Conservation (phyloP, 305 asterid genomes). For the Galium porrigens region DNA sequence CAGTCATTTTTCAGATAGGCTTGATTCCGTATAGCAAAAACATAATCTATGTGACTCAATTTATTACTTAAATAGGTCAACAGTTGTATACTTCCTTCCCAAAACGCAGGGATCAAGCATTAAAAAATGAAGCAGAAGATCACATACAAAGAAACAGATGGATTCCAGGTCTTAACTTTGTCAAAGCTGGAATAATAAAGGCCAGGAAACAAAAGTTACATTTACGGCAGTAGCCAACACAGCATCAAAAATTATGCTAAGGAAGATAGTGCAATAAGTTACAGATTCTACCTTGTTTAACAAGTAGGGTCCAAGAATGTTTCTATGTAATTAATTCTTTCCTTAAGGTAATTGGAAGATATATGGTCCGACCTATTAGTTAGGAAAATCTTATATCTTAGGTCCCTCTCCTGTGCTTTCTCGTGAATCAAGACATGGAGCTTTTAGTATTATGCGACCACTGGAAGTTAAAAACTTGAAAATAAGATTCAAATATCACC, state of each 20-base stretch:
- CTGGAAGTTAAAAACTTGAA: not conserved
- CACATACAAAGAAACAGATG: not conserved
- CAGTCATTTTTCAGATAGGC: not conserved
- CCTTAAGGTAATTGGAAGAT: not conserved
- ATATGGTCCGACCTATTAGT: not conserved
- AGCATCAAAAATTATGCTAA: not conserved
- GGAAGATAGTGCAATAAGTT: not conserved
- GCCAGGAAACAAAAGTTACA: not conserved
- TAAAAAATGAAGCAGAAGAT: not conserved
- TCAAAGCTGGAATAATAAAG: not conserved
- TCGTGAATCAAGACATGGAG: not conserved
- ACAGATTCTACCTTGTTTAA: not conserved
- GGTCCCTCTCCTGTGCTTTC: not conserved
- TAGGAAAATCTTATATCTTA: not conserved
- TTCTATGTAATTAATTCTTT: not conserved
- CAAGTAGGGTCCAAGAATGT: not conserved
- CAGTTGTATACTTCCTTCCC: not conserved
- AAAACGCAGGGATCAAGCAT: not conserved
- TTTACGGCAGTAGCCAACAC: not conserved
- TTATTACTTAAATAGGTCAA: not conserved
- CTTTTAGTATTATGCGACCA: not conserved
- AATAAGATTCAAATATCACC: not conserved
- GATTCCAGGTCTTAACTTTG: not conserved
- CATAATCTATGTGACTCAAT: not conserved
- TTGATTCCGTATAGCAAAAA: not conserved